Conservation (phyloP, 176 grass and related monocot species). For the Eleusine indica region DNA sequence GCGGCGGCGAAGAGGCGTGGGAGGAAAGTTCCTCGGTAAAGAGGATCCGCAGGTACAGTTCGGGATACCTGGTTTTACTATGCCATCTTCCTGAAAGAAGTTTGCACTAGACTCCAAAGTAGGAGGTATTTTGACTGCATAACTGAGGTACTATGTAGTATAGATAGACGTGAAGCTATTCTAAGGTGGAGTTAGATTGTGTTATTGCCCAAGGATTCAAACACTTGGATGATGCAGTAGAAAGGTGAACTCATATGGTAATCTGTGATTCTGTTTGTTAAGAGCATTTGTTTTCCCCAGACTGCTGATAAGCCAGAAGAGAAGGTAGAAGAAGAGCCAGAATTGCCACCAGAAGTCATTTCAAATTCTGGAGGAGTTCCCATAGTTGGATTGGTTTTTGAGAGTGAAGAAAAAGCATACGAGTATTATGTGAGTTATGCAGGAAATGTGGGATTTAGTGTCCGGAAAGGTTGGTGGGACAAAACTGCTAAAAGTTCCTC, state of each 20-base stretch:
- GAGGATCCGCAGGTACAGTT: slow-evolving; percentile 71
- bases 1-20: slow-evolving; percentile 71
- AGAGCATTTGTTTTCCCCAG: slow-evolving; percentile 42
- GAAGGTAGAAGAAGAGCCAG: slow-evolving; percentile 62
- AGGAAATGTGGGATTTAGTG: slow-evolving; percentile 77
- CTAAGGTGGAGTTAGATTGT: neutral
- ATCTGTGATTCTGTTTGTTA: slow-evolving; percentile 25
- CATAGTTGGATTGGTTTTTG: slow-evolving; percentile 86
- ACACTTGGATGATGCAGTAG: neutral
- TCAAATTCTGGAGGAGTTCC: slow-evolving; percentile 79
- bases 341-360: slow-evolving; percentile 67
- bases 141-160: neutral
- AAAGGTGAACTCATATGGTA: neutral
- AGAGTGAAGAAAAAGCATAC: slow-evolving; percentile 84
- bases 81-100: neutral
- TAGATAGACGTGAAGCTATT: slow-evolving; percentile 1
- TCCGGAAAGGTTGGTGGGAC: slow-evolving; percentile 85
- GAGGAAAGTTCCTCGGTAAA: slow-evolving; percentile 88
- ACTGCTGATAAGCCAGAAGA: slow-evolving; percentile 59
- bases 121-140: neutral
- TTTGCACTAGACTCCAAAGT: neutral
- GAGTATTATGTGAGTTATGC: slow-evolving; percentile 89
- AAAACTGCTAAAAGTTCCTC: slow-evolving; percentile 77
- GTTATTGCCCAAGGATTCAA: neutral
- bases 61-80: neutral